A percentile compares a stretch with the other conserved stretches of the same genome.
These are phyloP conservation scores for Pseudozyma thailandica DNA, from an alignment of 1,284 basidiomycete species.

Conservation along the genomic window DNA sequence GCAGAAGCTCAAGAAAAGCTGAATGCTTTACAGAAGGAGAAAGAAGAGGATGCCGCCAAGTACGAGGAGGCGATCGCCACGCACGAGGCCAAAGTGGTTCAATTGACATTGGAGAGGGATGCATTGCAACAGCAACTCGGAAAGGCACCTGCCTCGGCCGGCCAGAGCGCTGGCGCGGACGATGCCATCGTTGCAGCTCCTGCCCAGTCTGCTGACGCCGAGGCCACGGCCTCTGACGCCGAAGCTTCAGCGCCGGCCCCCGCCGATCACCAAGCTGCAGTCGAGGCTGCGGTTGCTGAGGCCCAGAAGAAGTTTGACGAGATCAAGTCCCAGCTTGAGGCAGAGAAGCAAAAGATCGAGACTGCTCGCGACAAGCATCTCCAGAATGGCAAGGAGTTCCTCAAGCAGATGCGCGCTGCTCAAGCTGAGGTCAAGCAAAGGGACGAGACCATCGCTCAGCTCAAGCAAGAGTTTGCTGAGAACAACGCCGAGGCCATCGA, in stretches of 20 bases:
- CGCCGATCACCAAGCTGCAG: slow-evolving; percentile 29
- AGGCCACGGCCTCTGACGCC: slow-evolving; percentile 37
- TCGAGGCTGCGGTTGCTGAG: slow-evolving; percentile 46
- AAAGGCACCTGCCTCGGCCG: slow-evolving; percentile 27
- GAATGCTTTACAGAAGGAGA: slow-evolving; percentile 68
- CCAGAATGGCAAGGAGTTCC: slow-evolving; percentile 49
- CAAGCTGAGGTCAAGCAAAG: slow-evolving; percentile 51
- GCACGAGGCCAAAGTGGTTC: slow-evolving; percentile 34
- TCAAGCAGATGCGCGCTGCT: slow-evolving; percentile 38
- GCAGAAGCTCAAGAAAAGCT: slow-evolving; percentile 69
- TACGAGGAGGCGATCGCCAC: slow-evolving; percentile 37
- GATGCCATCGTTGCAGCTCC: slow-evolving; percentile 22
- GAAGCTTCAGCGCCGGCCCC: slow-evolving; percentile 2
- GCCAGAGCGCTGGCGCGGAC: slow-evolving; percentile 32
- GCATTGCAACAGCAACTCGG: slow-evolving; percentile 67
- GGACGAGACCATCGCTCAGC: slow-evolving; percentile 45
- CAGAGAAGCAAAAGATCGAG: slow-evolving; percentile 28
- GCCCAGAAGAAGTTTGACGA: slow-evolving; percentile 55
- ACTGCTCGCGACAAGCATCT: slow-evolving; percentile 48
- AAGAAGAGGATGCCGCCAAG: slow-evolving; percentile 48
- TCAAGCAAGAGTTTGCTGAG: slow-evolving; percentile 49
- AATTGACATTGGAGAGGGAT: slow-evolving; percentile 48
- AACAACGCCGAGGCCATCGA: slow-evolving; percentile 56
- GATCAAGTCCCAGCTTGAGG: slow-evolving; percentile 45
- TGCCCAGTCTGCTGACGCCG: slow-evolving; percentile 22